phyloP scores from a whole-genome alignment of 2,329 filamentous ascomycete species.

The Pseudogymnoascus sp. region DNA sequence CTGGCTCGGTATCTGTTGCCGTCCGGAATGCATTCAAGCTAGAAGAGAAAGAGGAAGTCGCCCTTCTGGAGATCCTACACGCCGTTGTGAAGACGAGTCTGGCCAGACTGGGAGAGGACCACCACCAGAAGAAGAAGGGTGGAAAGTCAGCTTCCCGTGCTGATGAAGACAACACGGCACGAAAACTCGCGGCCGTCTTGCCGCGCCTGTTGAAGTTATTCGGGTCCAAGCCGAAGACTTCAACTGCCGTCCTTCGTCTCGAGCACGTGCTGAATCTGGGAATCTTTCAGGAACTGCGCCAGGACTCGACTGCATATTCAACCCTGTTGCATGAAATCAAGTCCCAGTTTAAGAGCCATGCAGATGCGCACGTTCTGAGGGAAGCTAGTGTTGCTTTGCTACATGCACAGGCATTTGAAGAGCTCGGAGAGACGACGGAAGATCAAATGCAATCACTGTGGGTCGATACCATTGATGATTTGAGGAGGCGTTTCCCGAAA shows the following conservation, averaged over 20 bases:
- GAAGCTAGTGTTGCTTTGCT: conserved; percentile 78
- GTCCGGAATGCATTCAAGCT: conserved; percentile 25
- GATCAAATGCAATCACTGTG: conserved; percentile 73
- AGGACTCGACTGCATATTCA: conserved; percentile 73
- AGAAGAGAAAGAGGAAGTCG: conserved; percentile 57
- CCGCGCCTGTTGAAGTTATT: conserved; percentile 87
- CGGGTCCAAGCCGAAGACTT: conserved; percentile 78
- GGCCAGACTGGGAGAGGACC: conserved; percentile 55
- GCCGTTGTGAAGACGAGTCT: conserved; percentile 71
- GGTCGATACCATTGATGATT: conserved; percentile 70
- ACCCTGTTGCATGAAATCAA: conserved; percentile 83
- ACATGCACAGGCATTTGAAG: conserved; percentile 78
- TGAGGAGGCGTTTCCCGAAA: conserved; percentile 44
- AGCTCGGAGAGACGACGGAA: conserved; percentile 78
- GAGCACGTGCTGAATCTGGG: conserved; percentile 82
- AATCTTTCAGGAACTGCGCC: conserved; percentile 79
- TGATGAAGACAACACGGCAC: conserved; percentile 66
- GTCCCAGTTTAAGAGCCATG: conserved; percentile 89
- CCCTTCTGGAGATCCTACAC: conserved; percentile 80
- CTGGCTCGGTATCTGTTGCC: conserved; percentile 25
- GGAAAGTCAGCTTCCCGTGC: conserved; percentile 42
- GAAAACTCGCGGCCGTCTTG: conserved; percentile 69
- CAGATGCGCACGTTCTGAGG: conserved; percentile 72
- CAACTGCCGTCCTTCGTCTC: conserved; percentile 74
- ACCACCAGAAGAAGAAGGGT: conserved; percentile 48